Base-by-base conservation (phyloP, 2,329 filamentous ascomycete species). In the Botrytis hyacinthi region DNA sequence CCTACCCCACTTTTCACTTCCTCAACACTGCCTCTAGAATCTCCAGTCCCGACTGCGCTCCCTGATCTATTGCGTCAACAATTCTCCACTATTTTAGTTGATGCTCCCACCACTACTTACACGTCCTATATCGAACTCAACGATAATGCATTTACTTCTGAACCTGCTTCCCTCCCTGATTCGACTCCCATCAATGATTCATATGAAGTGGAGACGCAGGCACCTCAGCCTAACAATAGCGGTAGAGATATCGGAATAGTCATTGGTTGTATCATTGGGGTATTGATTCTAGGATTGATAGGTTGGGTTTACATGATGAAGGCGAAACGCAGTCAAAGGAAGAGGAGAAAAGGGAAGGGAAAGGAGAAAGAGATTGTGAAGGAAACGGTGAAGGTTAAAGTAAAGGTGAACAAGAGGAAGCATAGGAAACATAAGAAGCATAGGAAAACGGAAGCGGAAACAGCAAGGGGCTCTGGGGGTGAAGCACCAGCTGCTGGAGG, bases 221-320 rank as follows among this genome's bases (percentile, higher is more conserved):
- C 70, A 32, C 35, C 70, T 44, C 22, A 40, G 29, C 35, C 44
- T 32, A 54, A 46, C n/a, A 51, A 71, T 26, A 42, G 60, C 3
- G 46, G 40, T 14, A 63, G 46, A 37, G 70, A 63, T 46, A 32
- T 66, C 20, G 70, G 60, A n/a, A 71, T 71, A 26, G 60, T 66
- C 1, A 40, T 66, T 26, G 70, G 70, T 1, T 71, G 70, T 44
- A 63, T 71, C 14, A 7, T 71, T 32, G 60, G 70, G 9, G 37
- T 66, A 7, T 32, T 66, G 37, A n/a, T 66, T 20, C n/a, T 71
- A 20, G 70, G 42, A 5, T 26, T 66, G 60, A 20, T 66, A 22
- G 60, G 46, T 4, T 71, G 48, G 60, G 37, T 66, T 5, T 66
- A 66, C n/a, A 20, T 57, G 32, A 66, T 51, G 60, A 51, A 42